phyloP scores from a whole-genome alignment of 352 stramenopile genomes.

The Saprolegnia diclina region DNA sequence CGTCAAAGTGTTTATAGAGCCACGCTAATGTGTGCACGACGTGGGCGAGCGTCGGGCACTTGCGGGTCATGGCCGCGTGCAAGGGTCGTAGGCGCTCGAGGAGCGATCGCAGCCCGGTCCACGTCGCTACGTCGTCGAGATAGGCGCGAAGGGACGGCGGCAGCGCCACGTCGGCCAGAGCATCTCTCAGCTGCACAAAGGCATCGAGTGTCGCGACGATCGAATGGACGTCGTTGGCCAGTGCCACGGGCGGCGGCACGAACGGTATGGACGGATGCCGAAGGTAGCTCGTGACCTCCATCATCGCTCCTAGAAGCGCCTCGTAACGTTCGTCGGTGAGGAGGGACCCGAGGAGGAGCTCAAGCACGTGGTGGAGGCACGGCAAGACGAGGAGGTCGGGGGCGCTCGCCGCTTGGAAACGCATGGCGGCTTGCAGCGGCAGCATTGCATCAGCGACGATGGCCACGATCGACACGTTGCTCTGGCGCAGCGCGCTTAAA shows the following conservation, averaged over 20 bases:
- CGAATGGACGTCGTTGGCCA: slow-evolving; percentile 47
- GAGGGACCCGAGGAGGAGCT: slow-evolving; percentile 46
- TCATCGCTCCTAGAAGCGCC: slow-evolving; percentile 45
- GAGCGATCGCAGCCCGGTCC: slow-evolving; percentile 43
- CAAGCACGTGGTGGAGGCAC: slow-evolving; percentile 52
- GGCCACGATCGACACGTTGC: slow-evolving; percentile 63
- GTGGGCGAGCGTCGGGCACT: slow-evolving; percentile 51
- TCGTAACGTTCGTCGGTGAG: slow-evolving; percentile 50
- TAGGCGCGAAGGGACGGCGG: neutral
- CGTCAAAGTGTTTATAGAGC: slow-evolving; percentile 63
- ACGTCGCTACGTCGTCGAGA: slow-evolving; percentile 26
- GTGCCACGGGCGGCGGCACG: slow-evolving; percentile 44
- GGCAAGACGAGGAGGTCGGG: slow-evolving; percentile 51
- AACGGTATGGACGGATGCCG: slow-evolving; percentile 42
- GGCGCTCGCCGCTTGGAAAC: slow-evolving; percentile 41
- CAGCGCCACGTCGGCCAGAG: neutral
- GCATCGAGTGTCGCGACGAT: slow-evolving; percentile 54
- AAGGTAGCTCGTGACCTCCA: slow-evolving; percentile 62
- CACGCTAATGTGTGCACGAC: slow-evolving; percentile 74
- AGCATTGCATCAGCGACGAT: slow-evolving; percentile 67
- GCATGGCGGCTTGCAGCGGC: slow-evolving; percentile 47
- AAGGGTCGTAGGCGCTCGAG: slow-evolving; percentile 46
- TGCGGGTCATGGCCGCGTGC: slow-evolving; percentile 43
- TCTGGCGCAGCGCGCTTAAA: slow-evolving; percentile 40
- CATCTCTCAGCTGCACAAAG: slow-evolving; percentile 31